phyloP scores from a whole-genome alignment of 2,329 filamentous ascomycete species.

The Trichoderma koningiopsis region DNA sequence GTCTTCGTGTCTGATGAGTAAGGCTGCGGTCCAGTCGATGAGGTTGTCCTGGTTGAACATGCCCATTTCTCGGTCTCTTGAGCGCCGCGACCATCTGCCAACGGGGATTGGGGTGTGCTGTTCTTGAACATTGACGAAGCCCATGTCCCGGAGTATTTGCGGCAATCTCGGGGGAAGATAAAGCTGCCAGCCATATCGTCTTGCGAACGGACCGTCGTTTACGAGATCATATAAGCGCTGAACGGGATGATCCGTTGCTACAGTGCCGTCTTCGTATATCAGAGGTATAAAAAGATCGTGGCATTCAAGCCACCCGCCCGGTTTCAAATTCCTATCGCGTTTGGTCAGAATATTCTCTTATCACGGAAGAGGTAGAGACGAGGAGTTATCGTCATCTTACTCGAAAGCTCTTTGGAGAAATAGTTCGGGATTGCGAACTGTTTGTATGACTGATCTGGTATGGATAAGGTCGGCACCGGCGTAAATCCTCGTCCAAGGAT shows the following conservation, averaged over 20 bases:
- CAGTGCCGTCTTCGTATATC: slow-evolving; percentile 38
- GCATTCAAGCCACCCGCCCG: slow-evolving; percentile 46
- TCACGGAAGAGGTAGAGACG: neutral
- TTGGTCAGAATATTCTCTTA: slow-evolving; percentile 23
- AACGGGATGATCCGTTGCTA: slow-evolving; percentile 36
- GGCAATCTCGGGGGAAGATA: slow-evolving; percentile 36
- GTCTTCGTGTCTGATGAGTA: slow-evolving; percentile 38
- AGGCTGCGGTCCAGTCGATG: slow-evolving; percentile 40
- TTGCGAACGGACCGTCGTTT: slow-evolving; percentile 37
- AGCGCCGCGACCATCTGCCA: slow-evolving; percentile 43
- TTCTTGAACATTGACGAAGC: slow-evolving; percentile 41
- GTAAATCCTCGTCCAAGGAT: slow-evolving; percentile 42
- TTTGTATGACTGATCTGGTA: slow-evolving; percentile 52
- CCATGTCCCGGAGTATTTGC: slow-evolving; percentile 35
- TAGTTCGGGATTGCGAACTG: slow-evolving; percentile 52
- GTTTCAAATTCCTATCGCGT: slow-evolving; percentile 37
- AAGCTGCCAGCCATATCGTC: slow-evolving; percentile 42
- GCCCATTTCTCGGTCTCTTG: slow-evolving; percentile 42
- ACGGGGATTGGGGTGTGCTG: slow-evolving; percentile 38
- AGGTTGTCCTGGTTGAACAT: slow-evolving; percentile 42
- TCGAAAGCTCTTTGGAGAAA: slow-evolving; percentile 52
- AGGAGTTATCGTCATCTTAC: slow-evolving; percentile 31
- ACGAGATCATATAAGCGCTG: slow-evolving; percentile 40
- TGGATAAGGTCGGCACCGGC: slow-evolving; percentile 56
- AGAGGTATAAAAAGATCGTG: slow-evolving; percentile 41